Percentiles rank a stretch among this genome's conserved stretches.
These are phyloP conservation scores for Monosporascus sp. DNA, from an alignment of 2,329 filamentous ascomycete species.

Conservation along the genomic window DNA sequence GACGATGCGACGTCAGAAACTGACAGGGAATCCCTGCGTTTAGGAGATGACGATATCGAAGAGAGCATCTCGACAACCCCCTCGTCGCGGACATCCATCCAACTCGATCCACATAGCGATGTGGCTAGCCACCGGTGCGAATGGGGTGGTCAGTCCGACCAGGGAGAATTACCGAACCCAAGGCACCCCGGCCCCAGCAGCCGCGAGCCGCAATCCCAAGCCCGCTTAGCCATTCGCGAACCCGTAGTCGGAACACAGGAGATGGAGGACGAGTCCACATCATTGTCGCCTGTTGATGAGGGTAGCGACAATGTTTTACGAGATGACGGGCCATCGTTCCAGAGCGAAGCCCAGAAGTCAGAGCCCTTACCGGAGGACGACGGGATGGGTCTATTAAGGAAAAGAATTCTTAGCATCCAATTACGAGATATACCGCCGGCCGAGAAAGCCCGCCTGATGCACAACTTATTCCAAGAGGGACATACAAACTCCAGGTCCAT, in stretches of 20 bases:
- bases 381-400: slow-evolving; percentile 65
- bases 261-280: slow-evolving; percentile 6
- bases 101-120: slow-evolving; percentile 10
- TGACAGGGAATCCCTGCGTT: slow-evolving; percentile 21
- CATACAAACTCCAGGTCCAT: slow-evolving; percentile 47
- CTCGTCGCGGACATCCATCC: slow-evolving; percentile 23
- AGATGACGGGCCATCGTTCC: not conserved
- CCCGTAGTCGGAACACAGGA: slow-evolving; percentile 5
- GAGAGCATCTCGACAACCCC: slow-evolving; percentile 18
- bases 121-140: slow-evolving; percentile 2
- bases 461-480: slow-evolving; percentile 64
- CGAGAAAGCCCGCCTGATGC: slow-evolving; percentile 69
- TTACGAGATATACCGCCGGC: slow-evolving; percentile 49
- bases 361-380: slow-evolving; percentile 65
- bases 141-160: slow-evolving; percentile 1
- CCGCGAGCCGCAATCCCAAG: not conserved
- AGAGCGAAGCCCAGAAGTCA: slow-evolving; percentile 7
- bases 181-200: slow-evolving; percentile 2
- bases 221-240: slow-evolving; percentile 1
- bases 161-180: not conserved
- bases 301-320: slow-evolving; percentile 6
- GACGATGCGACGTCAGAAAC: slow-evolving; percentile 26
- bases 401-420: slow-evolving; percentile 65
- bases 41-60: slow-evolving; percentile 15
- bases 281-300: slow-evolving; percentile 8